These are phyloP conservation scores for Prunus campanulata DNA, from an alignment of 306 rosid species.

Conservation along the genomic window DNA sequence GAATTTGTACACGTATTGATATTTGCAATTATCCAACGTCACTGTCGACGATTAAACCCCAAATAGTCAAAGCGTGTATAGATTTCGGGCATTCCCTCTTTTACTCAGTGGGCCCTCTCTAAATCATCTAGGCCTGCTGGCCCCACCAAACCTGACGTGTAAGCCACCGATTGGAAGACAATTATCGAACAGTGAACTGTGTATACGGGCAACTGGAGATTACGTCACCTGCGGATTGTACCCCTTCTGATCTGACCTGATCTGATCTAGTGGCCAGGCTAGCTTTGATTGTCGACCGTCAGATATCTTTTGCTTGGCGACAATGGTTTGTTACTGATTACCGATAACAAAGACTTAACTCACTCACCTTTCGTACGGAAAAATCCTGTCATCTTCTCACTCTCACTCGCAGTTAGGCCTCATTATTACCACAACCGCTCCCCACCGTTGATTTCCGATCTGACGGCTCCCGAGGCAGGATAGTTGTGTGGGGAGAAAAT, in stretches of 20 bases:
- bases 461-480: neutral
- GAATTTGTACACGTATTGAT: too few species aligned
- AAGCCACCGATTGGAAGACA: neutral
- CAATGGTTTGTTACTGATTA: conserved; percentile 20
- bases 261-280: neutral
- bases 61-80: neutral
- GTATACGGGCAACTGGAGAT: conserved; percentile 18
- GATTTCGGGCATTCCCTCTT: neutral
- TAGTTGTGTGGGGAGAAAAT: neutral
- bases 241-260: neutral
- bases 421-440: neutral
- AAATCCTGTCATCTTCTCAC: neutral
- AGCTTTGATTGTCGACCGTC: conserved; percentile 28
- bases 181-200: conserved; percentile 10
- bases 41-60: neutral
- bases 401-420: conserved; percentile 17
- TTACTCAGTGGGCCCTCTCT: neutral
- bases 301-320: conserved; percentile 33
- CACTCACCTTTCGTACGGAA: neutral
- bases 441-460: conserved; percentile 3
- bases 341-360: conserved; percentile 23
- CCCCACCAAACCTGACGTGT: conserved; percentile 13
- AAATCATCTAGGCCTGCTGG: neutral
- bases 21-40: neutral
- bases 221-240: conserved; percentile 40